Evolutionary conservation across 192 early-diverging fungal species (phyloP), one percentile per base, ranked within the genome.

Genomic region (Mortierella hygrophila): DNA sequence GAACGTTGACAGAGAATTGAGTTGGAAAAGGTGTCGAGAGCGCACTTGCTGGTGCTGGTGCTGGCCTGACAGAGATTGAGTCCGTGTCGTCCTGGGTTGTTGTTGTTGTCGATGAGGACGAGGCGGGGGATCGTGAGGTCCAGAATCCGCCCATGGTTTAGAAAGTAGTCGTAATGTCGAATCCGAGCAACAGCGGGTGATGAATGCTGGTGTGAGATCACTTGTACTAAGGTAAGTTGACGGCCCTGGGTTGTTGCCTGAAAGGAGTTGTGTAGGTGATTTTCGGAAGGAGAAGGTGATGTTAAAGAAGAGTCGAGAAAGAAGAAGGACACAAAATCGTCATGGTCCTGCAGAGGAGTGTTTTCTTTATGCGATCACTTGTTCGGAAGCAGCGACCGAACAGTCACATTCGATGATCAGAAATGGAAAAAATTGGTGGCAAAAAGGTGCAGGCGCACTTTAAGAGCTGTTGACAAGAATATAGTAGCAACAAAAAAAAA

Each of bases 91-190:
- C 78, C 4, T 26, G 35, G 26, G 55, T 52, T 35, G 40, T 55
- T n/a, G 63, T 35, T 35, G 72, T 70, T 41, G 70, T 44, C n/a
- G 52, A n/a, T 1, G 81, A n/a, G 55, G 74, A 38, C n/a, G 76
- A 44, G 47, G 82, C 29, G 32, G 72, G 70, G 70, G 82, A 38
- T 37, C 32, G n/a, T 78, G 71, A 5, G 37, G 65, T 76, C 78
- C 78, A 85, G 75, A 77, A 85, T 76, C 83, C 83, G 35, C 78
- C 69, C 83, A 85, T 85, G 15, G 63, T 83, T 68, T n/a, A 20
- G 72, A 37, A 13, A 15, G 16, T n/a, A n/a, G 71, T 72, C 4
- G 10, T 29, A 65, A 65, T 65, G n/a, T 15, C 26, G n/a, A 4
- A 26, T 29, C 38, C 3, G 26, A 26, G 44, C 41, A 42, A 72